Base-by-base conservation (phyloP, 768 basidiomycete genomes). In the Xanthoconium stramineum region DNA sequence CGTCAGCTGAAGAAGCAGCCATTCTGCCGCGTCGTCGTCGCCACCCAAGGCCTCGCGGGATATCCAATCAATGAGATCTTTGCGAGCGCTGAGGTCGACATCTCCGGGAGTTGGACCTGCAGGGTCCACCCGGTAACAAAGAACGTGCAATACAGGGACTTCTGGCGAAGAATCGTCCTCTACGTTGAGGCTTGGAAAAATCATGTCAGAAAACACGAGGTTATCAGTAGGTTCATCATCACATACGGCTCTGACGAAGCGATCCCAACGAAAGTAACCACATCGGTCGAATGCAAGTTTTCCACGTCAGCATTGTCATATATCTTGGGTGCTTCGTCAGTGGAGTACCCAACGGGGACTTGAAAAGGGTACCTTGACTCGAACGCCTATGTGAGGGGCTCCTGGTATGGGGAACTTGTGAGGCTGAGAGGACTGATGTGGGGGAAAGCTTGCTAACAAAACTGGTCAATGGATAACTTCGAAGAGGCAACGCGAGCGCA, bases 231-330 rank as follows among this genome's bases (percentile, higher is more conserved):
- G 17, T 53, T 29, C 30, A n/a, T n/a, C 50, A 51, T 48, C 9
- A 79, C 84, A 33, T 69, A 88, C 88, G 77, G 70, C 61, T 91
- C 89, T 51, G 76, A 77, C 0, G 83, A 78, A 17, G 86, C 67
- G n/a, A 91, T 84, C 6, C 91, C 91, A 44, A 92, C 80, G 61
- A 93, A 89, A 8, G 79, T 85, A 15, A 77, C 71, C 8, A 90
- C 53, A 52, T 89, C 84, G 0, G 88, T 84, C 15, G 84, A 69
- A 60, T 82, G 85, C 47, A 87, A 71, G 1, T 72, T 65, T 20
- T 83, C 77, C 1, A 74, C 65, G 19, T 69, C 61, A n/a, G 66
- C 56, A 43, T 64, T 68, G 49, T 83, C 81, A 59, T 91, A 90
- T 39, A 90, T 72, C 87, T 91, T 59, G 33, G 44, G 45, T 17